These are phyloP conservation scores for Linum tenue DNA, from an alignment of 345 rosid species.

Conservation along the genomic window DNA sequence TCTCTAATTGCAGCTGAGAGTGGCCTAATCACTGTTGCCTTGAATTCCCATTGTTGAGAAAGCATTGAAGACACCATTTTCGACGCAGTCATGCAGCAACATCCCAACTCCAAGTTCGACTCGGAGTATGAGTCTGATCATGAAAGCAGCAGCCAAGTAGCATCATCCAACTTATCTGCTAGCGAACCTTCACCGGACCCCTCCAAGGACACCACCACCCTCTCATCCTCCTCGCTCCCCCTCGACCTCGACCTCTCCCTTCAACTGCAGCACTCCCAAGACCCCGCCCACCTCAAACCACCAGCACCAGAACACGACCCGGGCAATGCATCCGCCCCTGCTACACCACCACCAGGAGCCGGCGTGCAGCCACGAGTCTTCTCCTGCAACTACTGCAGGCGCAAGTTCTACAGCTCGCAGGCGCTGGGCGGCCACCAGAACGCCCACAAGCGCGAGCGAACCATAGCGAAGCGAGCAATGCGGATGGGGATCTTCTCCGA, in stretches of 20 bases:
- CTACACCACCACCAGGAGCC: neutral
- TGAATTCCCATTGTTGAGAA: neutral
- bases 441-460: conserved; percentile 94
- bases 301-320: neutral
- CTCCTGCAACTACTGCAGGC: conserved; percentile 72
- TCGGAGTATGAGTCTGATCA: neutral
- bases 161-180: neutral
- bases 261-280: neutral
- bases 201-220: conserved; percentile 27
- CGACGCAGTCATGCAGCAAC: neutral
- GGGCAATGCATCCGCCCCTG: neutral
- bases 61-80: neutral
- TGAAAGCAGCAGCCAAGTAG: conserved; percentile 1
- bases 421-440: conserved; percentile 98
- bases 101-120: neutral
- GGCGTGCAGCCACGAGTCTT: conserved; percentile 29
- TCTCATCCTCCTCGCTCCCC: conserved; percentile 17
- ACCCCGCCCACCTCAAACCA: neutral
- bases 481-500: conserved; percentile 25
- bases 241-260: conserved; percentile 6
- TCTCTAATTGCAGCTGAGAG: neutral
- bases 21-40: neutral
- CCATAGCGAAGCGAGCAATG: conserved; percentile 23
- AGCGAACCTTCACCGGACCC: conserved; percentile 10
- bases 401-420: conserved; percentile 88